Base-by-base conservation (phyloP, 345 rosid species). In the Erysimum cheiranthoides region DNA sequence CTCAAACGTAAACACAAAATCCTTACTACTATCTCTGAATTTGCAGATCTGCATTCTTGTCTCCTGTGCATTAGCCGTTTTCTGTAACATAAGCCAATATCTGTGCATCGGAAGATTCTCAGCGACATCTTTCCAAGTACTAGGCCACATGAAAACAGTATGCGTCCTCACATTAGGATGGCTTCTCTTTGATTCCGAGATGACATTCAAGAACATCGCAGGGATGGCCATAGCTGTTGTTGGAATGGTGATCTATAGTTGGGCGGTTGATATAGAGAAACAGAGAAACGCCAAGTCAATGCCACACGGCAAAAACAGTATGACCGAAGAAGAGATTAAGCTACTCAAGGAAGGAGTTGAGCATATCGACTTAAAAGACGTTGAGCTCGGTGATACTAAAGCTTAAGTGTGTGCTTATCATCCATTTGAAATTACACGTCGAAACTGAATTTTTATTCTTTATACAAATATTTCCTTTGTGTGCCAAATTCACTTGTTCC, bases 81-180 rank as follows among this genome's bases (percentile, higher is more conserved):
- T 93, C 90, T 93, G 98, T 85, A 93, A 93, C 70, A 82, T 93
- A 74, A 93, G 97, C 66, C 98, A 93, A 79, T 91, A 93, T 80
- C 96, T 93, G 49, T 93, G 98, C 88, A 93, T 93, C 0, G 98
- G 98, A 54, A 85, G 97, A 73, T 93, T 91, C 86, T 93, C 98
- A 1, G 98, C 97, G 1, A 81, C 81, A 5, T 91, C 98, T 4
- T 93, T 93, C 80, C 98, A 93, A 88, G 97, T 94, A 59, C 61
- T 94, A 32, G 98, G 98, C 38, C 98, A 94, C 86, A 94, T 92
- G 98, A 94, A 94, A 81, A 94, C 98, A 6, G 85, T 94, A 16
- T 90, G 96, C 4, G 97, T 94, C 50, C 90, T 94, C 45, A 87
- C 88, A 0, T 65, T 94, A 61, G 98, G 98, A 31, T 94, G 98